Conservation (phyloP, 2,329 filamentous ascomycete species). For the Calonectria pauciramosa region DNA sequence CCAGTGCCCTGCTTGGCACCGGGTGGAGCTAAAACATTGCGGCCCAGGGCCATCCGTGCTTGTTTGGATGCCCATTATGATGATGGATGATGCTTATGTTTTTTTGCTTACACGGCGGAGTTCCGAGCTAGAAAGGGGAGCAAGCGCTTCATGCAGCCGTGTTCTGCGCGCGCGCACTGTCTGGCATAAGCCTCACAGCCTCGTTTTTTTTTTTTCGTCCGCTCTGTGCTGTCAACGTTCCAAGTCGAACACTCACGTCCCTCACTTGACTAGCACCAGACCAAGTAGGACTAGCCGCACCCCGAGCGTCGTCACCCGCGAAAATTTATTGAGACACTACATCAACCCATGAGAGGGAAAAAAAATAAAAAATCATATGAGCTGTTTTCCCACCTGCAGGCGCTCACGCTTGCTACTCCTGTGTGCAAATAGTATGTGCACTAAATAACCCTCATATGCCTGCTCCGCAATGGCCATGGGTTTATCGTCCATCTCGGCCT, state of each 20-base stretch:
- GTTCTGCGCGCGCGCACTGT: neutral
- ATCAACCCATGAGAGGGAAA: neutral
- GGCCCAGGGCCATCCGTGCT: constrained; percentile 7
- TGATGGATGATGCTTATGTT: neutral
- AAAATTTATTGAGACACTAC: neutral
- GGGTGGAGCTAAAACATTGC: constrained; percentile 6
- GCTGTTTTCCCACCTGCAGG: neutral
- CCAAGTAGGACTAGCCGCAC: neutral
- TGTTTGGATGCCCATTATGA: neutral
- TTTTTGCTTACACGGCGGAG: neutral
- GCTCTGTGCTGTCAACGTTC: neutral
- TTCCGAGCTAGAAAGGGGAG: neutral
- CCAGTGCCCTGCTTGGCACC: neutral
- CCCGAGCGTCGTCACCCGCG: neutral
- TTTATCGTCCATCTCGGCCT: neutral
- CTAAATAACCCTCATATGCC: neutral
- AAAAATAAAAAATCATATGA: neutral
- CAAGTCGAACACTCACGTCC: neutral
- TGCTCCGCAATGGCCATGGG: neutral
- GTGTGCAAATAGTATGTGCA: no score
- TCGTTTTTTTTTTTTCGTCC: neutral
- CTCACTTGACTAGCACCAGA: neutral
- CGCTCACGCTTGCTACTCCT: no score
- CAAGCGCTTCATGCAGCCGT: neutral
- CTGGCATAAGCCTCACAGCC: neutral